A percentile compares a stretch with the other conserved stretches of the same genome.
These are phyloP conservation scores for Pichia kluyveri DNA, from an alignment of 805 yeast genomes.

Conservation along the genomic window DNA sequence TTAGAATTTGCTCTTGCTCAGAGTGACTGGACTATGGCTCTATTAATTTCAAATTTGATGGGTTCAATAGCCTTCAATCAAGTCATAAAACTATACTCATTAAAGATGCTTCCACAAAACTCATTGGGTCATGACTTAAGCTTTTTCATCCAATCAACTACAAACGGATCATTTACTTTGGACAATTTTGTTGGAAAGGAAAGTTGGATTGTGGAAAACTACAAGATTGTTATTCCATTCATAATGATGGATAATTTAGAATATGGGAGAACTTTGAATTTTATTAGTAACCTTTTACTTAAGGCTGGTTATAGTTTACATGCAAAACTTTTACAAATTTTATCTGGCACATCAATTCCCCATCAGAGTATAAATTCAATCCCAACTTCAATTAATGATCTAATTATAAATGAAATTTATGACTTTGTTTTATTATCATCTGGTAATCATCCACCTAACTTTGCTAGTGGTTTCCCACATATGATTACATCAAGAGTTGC, in stretches of 20 bases:
- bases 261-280: slow-evolving; percentile 16
- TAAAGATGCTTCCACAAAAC: slow-evolving; percentile 14
- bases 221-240: slow-evolving; percentile 22
- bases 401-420: slow-evolving; percentile 59
- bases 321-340: slow-evolving; percentile 30
- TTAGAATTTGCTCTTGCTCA: slow-evolving; percentile 50
- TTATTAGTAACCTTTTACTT: slow-evolving; percentile 29
- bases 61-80: slow-evolving; percentile 41
- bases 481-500: slow-evolving; percentile 50
- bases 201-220: slow-evolving; percentile 23
- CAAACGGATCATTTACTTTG: slow-evolving; percentile 10
- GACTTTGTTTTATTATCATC: slow-evolving; percentile 40
- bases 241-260: slow-evolving; percentile 19
- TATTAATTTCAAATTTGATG: slow-evolving; percentile 57
- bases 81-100: slow-evolving; percentile 35
- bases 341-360: slow-evolving; percentile 25
- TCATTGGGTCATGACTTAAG: slow-evolving; percentile 20
- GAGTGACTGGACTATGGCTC: slow-evolving; percentile 70
- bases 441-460: slow-evolving; percentile 27
- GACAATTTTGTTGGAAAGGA: slow-evolving; percentile 18
- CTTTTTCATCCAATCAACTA: slow-evolving; percentile 21
- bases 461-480: slow-evolving; percentile 33
- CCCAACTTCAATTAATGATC: slow-evolving; percentile 31
- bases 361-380: slow-evolving; percentile 12
- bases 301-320: slow-evolving; percentile 29